phyloP scores from a whole-genome alignment of 192 early-diverging fungal species.

The Coemansia sp. region DNA sequence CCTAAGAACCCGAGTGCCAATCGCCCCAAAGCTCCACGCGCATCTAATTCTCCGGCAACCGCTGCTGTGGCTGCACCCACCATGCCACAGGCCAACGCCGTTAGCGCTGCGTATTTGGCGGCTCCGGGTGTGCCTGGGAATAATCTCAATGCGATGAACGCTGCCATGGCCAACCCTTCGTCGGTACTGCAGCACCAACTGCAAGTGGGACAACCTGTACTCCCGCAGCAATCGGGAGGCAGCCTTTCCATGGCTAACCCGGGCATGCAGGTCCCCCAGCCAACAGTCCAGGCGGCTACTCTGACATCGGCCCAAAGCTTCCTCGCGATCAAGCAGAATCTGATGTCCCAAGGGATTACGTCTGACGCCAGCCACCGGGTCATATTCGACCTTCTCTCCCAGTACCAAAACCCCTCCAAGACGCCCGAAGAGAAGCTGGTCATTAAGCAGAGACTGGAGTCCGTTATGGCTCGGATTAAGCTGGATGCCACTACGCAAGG shows the following conservation, averaged over 20 bases:
- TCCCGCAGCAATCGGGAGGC: not conserved
- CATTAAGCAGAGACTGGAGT: constrained; percentile 2
- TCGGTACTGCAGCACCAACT: constrained; percentile 2
- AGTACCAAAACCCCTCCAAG: constrained; percentile 10
- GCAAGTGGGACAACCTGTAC: not conserved
- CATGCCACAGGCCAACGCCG: not conserved
- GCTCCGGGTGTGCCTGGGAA: not conserved
- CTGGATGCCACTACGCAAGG: not conserved
- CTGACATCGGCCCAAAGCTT: not conserved
- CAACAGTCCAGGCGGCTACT: not conserved
- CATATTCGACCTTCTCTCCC: not conserved
- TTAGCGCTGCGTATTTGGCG: not conserved
- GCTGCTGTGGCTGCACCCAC: constrained; percentile 16
- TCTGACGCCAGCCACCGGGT: constrained; percentile 6
- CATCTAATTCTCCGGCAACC: constrained; percentile 42
- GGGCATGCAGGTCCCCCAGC: not conserved
- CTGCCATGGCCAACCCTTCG: not conserved
- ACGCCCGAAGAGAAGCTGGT: constrained; percentile 9
- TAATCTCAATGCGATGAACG: not conserved
- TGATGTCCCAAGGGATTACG: constrained; percentile 18
- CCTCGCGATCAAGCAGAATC: not conserved
- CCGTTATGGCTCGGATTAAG: constrained; percentile 1
- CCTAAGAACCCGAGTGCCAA: constrained; percentile 11
- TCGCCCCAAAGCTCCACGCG: constrained; percentile 16
- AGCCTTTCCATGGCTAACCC: not conserved